These are phyloP conservation scores for Tolypocladium sp. DNA, from an alignment of 2,329 filamentous ascomycete species.

Conservation along the genomic window DNA sequence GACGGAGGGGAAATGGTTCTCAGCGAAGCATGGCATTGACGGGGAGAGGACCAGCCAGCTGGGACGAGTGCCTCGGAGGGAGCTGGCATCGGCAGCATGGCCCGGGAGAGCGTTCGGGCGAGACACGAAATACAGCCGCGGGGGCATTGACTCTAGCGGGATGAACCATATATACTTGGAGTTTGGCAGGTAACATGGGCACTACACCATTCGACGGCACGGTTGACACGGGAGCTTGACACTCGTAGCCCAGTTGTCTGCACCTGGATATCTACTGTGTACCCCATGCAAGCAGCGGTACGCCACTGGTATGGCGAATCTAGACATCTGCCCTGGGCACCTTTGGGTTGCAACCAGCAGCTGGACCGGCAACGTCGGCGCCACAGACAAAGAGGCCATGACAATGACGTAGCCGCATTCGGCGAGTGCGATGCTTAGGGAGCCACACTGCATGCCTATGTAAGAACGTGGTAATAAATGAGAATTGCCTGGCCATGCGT, in stretches of 20 bases:
- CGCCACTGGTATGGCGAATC: no score
- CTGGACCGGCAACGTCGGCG: not conserved
- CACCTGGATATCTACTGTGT: no score
- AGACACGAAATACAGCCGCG: not conserved
- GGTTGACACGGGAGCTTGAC: not conserved
- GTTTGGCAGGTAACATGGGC: slow-evolving; percentile 9
- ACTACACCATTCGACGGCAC: not conserved
- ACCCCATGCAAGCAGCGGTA: no score
- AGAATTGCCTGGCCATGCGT: no score
- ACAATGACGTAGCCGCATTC: not conserved
- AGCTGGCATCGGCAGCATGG: not conserved
- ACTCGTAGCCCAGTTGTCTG: no score
- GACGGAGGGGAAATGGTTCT: not conserved
- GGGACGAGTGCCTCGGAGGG: not conserved
- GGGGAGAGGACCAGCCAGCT: not conserved
- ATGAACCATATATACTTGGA: slow-evolving; percentile 3
- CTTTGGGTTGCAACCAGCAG: not conserved
- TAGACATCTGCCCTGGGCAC: no score
- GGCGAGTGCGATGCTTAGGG: not conserved
- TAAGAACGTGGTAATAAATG: no score
- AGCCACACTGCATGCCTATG: not conserved
- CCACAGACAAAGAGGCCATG: not conserved
- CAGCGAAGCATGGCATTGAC: not conserved
- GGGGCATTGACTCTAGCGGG: not conserved
- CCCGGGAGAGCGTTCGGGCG: not conserved